These are phyloP conservation scores for Rheum nobile DNA, from an alignment of 148 eudicot genomes.

Conservation along the genomic window DNA sequence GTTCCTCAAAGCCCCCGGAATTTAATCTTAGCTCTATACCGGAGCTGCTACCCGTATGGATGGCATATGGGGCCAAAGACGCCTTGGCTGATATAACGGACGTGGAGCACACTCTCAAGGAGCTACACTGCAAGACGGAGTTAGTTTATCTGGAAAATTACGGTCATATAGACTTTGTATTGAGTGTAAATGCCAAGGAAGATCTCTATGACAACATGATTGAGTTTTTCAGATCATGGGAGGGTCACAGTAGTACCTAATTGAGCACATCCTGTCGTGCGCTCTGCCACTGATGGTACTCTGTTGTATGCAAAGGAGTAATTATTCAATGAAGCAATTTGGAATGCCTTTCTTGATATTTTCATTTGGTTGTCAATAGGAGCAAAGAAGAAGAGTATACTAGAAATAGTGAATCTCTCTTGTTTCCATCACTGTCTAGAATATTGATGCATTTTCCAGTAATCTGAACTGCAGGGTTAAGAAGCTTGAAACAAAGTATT, in stretches of 20 bases:
- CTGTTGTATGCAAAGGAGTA: not conserved
- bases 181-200: constrained; percentile 49
- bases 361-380: not conserved
- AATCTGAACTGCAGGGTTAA: too few species aligned
- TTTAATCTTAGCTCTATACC: constrained; percentile 72
- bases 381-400: not conserved
- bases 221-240: constrained; percentile 48
- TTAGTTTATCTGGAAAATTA: constrained; percentile 69
- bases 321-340: not conserved
- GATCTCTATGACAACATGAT: constrained; percentile 72
- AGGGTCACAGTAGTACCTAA: constrained; percentile 27
- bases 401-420: not conserved
- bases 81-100: constrained; percentile 71
- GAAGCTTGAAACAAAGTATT: too few species aligned
- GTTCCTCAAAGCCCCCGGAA: constrained; percentile 52
- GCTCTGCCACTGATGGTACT: not conserved
- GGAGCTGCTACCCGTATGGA: constrained; percentile 74
- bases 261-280: not conserved
- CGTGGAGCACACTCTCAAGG: constrained; percentile 61
- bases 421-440: not conserved
- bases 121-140: constrained; percentile 53
- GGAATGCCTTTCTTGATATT: not conserved
- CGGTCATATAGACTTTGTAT: constrained; percentile 83
- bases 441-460: too few species aligned
- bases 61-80: constrained; percentile 84